A percentile compares a stretch with the other conserved stretches of the same genome.
phyloP scores from a whole-genome alignment of 78 protist genomes.

The Planoprotostelium fungivorum region DNA sequence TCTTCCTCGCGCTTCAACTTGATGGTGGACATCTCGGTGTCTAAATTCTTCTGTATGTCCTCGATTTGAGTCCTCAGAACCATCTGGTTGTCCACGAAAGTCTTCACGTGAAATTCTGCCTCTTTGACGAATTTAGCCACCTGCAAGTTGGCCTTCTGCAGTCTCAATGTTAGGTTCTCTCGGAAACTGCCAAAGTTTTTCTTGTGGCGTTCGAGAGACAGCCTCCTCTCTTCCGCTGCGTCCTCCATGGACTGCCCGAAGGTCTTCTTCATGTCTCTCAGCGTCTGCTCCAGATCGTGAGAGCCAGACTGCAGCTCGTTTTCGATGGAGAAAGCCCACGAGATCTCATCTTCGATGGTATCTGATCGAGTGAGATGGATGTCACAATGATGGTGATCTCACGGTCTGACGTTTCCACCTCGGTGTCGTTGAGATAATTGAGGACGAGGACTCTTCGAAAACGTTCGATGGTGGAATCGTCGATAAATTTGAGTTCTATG shows the following conservation, averaged over 20 bases:
- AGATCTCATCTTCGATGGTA: background rate
- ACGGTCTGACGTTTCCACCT: background rate
- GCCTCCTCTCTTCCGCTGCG: background rate
- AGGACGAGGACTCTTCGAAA: background rate
- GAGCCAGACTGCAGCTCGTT: background rate
- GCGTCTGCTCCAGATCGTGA: background rate
- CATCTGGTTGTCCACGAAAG: background rate
- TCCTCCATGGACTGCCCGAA: background rate
- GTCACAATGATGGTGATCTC: background rate
- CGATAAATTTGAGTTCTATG: background rate
- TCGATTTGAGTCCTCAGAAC: background rate
- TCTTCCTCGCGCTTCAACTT: background rate
- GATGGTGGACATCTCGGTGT: background rate
- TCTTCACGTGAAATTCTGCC: background rate
- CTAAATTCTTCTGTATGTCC: background rate
- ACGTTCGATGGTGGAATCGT: background rate
- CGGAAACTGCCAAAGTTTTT: background rate
- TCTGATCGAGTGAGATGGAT: background rate
- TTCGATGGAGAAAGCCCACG: background rate
- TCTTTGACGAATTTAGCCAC: background rate
- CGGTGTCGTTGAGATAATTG: background rate
- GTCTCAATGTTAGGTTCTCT: background rate
- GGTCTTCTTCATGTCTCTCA: too few species aligned
- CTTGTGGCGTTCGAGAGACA: background rate
- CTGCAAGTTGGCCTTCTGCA: background rate